Base-by-base conservation (phyloP, 2,329 filamentous ascomycete genomes). In the Cladosporium oxysporum region DNA sequence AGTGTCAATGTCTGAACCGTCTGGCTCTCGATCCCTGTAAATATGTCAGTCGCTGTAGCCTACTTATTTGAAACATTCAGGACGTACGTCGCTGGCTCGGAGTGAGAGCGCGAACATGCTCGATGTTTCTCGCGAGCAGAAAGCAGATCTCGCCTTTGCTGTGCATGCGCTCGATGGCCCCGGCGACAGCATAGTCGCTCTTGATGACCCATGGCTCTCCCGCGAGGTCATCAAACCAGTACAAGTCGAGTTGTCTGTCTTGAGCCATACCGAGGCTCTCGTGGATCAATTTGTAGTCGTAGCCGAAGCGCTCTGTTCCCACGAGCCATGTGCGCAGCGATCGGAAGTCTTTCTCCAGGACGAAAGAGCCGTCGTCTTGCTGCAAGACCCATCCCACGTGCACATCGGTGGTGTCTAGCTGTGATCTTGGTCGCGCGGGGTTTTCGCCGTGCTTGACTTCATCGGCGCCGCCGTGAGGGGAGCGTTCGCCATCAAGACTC, bases 311-410 rank as follows among this genome's bases (percentile, higher is more conserved):
- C 14, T 21, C 7, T 2, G 58, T 4, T 6, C 58, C 47, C 5
- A 7, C 10, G 5, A 62, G n/a, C 59, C 59, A 62, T n/a, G 59
- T 62, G n/a, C 47, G 44, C 12, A 62, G 18, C 10, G 59, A 50
- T 18, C 44, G 44, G 18, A 62, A 62, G 28, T 28, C 47, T 37
- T 62, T 62, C 18, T 50, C 44, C 12, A 62, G 44, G 3, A 50
- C 16, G 16, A 62, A 29, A 10, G n/a, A 23, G 29, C 18, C n/a
- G 59, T 50, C 10, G 10, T 23, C 18, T 5, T 35, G 52, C 26
- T 18, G 29, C 5, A 14, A 6, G 49, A 52, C 18, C 23, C 28
- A 29, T 5, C 23, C 49, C 14, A 52, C 28, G 23, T 52, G 49
- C 12, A 52, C 23, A 5, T 18, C 28, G 5, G 52, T 18, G 29